phyloP scores from a whole-genome alignment of 78 protist genomes.

The Cavenderia fasciculata region DNA sequence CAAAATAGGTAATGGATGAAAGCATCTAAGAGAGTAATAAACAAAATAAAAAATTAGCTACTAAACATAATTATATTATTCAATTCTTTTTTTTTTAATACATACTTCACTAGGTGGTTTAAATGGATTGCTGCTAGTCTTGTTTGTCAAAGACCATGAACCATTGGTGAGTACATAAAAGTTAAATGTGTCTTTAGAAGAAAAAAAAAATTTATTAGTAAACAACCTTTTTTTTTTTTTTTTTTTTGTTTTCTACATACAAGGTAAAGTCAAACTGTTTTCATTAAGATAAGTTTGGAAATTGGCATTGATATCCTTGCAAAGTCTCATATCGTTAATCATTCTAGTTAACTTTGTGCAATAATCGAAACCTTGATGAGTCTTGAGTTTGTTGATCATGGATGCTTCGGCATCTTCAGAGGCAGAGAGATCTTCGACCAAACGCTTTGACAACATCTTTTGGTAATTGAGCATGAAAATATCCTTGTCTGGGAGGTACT shows the following conservation, averaged over 20 bases:
- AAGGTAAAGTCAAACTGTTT: conserved; percentile 33
- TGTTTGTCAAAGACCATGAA: conserved; percentile 87
- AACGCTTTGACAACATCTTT: conserved; percentile 69
- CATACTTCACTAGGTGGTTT: conserved; percentile 58
- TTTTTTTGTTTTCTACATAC: not conserved
- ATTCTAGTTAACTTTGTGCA: conserved; percentile 84
- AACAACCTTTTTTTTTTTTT: not conserved
- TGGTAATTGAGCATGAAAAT: conserved; percentile 80
- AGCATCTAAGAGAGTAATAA: conserved; percentile 14
- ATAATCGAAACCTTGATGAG: conserved; percentile 72
- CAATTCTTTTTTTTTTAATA: too few species aligned
- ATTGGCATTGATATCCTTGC: conserved; percentile 69
- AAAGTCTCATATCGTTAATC: conserved; percentile 92
- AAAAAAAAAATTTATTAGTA: not conserved
- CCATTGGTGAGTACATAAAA: conserved; percentile 93
- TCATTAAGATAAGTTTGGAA: conserved; percentile 78
- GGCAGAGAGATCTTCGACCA: conserved; percentile 77
- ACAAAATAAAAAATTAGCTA: too few species aligned
- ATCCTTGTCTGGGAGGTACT: conserved; percentile 83
- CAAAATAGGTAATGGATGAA: conserved; percentile 73
- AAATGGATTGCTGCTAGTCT: conserved; percentile 30
- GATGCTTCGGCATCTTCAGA: conserved; percentile 78
- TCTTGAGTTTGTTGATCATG: conserved; percentile 80
- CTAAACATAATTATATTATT: too few species aligned
- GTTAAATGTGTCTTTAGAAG: conserved; percentile 62